These are phyloP conservation scores for Penicillium oxalicum DNA, from an alignment of 2,329 filamentous ascomycete species.

Conservation along the genomic window DNA sequence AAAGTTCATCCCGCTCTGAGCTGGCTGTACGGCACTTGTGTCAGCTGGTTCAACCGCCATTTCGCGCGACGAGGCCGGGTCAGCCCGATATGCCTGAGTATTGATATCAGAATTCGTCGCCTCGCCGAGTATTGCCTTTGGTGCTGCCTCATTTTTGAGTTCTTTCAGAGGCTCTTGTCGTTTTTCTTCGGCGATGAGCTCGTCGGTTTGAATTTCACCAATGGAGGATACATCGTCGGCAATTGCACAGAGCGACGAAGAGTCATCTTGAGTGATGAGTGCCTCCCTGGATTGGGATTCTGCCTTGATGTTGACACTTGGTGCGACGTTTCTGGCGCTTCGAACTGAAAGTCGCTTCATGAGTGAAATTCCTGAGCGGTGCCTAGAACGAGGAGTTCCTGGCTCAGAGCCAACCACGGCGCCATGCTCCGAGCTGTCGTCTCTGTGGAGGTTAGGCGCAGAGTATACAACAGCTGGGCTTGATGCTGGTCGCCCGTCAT, in stretches of 20 bases:
- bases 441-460: conserved; percentile 26
- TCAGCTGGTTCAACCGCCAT: neutral
- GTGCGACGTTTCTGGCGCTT: conserved; percentile 6
- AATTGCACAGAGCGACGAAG: conserved; percentile 23
- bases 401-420: conserved; percentile 45
- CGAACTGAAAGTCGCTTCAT: conserved; percentile 23
- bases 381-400: conserved; percentile 25
- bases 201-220: conserved; percentile 11
- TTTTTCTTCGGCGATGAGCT: neutral
- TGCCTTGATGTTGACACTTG: conserved; percentile 6
- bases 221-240: conserved; percentile 21
- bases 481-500: neutral
- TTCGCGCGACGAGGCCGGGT: no score
- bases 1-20: no score
- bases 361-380: conserved; percentile 26
- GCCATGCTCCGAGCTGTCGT: conserved; percentile 61
- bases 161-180: neutral
- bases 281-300: conserved; percentile 34
- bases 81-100: neutral
- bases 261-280: conserved; percentile 17
- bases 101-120: neutral
- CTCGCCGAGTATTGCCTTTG: conserved; percentile 1
- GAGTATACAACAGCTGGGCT: neutral
- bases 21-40: neutral
- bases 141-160: neutral